phyloP scores from a whole-genome alignment of 2,329 filamentous ascomycete genomes.

The Paecilomyces fulvus region DNA sequence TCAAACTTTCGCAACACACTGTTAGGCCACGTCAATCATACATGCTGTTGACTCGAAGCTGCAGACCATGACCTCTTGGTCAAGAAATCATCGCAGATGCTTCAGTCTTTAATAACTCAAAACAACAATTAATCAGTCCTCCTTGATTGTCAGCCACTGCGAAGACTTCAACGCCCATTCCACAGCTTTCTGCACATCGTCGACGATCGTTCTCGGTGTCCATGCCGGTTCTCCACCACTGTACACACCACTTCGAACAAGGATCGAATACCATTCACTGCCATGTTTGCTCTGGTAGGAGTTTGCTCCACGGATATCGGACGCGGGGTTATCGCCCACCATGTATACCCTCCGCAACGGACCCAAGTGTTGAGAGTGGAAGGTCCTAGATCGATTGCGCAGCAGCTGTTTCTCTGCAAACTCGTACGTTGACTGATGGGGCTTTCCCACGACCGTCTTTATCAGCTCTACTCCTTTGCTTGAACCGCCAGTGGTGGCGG shows the following conservation, averaged over 20 bases:
- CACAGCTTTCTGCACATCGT: conserved; percentile 70
- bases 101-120: too few species aligned
- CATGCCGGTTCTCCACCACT: conserved; percentile 48
- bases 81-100: too few species aligned
- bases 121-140: background rate
- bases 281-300: conserved; percentile 58
- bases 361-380: conserved; percentile 27
- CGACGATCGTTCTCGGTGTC: conserved; percentile 56
- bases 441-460: conserved; percentile 73
- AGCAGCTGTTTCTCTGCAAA: conserved; percentile 72
- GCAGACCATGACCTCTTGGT: too few species aligned
- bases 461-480: conserved; percentile 47
- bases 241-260: conserved; percentile 78
- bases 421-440: conserved; percentile 65
- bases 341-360: conserved; percentile 76
- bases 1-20: too few species aligned
- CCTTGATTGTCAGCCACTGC: conserved; percentile 21
- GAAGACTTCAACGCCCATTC: conserved; percentile 61
- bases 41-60: too few species aligned
- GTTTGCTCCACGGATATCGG: conserved; percentile 84
- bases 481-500: conserved; percentile 55
- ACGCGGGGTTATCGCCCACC: conserved; percentile 85
- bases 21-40: too few species aligned
- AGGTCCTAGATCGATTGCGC: conserved; percentile 46
- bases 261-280: conserved; percentile 66